phyloP scores from a whole-genome alignment of 2,329 filamentous ascomycete species.

The Nemania sp. region DNA sequence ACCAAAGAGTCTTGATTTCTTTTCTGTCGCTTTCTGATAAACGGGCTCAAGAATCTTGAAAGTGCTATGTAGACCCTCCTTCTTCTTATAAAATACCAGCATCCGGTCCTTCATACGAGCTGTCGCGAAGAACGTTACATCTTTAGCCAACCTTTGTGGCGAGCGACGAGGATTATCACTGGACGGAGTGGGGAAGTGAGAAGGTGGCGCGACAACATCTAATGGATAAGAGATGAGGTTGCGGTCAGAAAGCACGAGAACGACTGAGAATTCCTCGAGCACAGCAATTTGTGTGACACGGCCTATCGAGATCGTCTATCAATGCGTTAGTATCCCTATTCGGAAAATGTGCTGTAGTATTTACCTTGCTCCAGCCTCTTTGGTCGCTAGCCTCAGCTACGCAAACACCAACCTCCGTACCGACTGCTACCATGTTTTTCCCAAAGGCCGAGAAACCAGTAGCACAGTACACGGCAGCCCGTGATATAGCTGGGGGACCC shows the following conservation, averaged over 20 bases:
- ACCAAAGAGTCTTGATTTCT: slow-evolving; percentile 76
- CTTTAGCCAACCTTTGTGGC: slow-evolving; percentile 91
- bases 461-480: slow-evolving; percentile 90
- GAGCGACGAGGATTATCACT: slow-evolving; percentile 83
- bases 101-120: slow-evolving; percentile 97
- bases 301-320: slow-evolving; percentile 77
- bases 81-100: slow-evolving; percentile 96
- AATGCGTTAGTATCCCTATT: slow-evolving; percentile 30
- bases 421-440: slow-evolving; percentile 89
- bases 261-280: slow-evolving; percentile 94
- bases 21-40: slow-evolving; percentile 90
- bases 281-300: slow-evolving; percentile 94
- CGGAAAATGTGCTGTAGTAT: slow-evolving; percentile 47
- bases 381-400: slow-evolving; percentile 90
- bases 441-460: slow-evolving; percentile 88
- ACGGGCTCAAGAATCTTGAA: slow-evolving; percentile 98
- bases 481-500: slow-evolving; percentile 81
- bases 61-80: slow-evolving; percentile 89
- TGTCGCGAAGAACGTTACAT: slow-evolving; percentile 96
- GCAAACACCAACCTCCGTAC: slow-evolving; percentile 94
- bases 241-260: slow-evolving; percentile 91
- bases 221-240: slow-evolving; percentile 93
- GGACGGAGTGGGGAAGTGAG: slow-evolving; percentile 69
- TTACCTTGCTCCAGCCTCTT: slow-evolving; percentile 88
- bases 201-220: slow-evolving; percentile 79